A percentile compares a stretch with the other conserved stretches of the same genome.
These are phyloP conservation scores for Sarocladium strictum DNA, from an alignment of 2,329 filamentous ascomycete genomes.

Conservation along the genomic window DNA sequence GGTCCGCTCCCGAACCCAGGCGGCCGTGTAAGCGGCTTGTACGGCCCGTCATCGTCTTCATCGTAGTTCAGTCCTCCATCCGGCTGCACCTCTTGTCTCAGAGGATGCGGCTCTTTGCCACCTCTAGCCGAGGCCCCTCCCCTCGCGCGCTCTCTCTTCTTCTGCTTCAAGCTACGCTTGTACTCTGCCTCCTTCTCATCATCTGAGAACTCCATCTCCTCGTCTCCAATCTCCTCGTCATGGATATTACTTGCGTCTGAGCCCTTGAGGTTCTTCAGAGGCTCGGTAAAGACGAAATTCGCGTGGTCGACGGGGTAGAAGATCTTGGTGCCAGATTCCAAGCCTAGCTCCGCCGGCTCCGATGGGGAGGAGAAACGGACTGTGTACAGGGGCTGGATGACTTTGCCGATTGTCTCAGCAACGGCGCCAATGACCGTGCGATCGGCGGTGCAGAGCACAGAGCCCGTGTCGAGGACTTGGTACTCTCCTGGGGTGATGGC, in stretches of 20 bases:
- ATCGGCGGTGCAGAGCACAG: slow-evolving; percentile 73
- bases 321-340: slow-evolving; percentile 64
- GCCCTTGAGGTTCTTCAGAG: slow-evolving; percentile 72
- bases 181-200: slow-evolving; percentile 89
- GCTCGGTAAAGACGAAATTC: slow-evolving; percentile 79
- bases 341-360: slow-evolving; percentile 60
- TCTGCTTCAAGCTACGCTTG: slow-evolving; percentile 63
- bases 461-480: slow-evolving; percentile 77
- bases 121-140: slow-evolving; percentile 33
- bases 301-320: slow-evolving; percentile 78
- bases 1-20: slow-evolving; percentile 52
- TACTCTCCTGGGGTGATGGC: slow-evolving; percentile 75
- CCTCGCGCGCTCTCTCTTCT: slow-evolving; percentile 47
- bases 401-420: slow-evolving; percentile 79
- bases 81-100: slow-evolving; percentile 30
- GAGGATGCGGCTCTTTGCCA: slow-evolving; percentile 29
- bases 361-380: slow-evolving; percentile 66
- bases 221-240: slow-evolving; percentile 81
- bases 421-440: slow-evolving; percentile 74
- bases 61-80: slow-evolving; percentile 58
- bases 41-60: slow-evolving; percentile 62
- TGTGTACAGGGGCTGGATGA: slow-evolving; percentile 80
- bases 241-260: slow-evolving; percentile 93
- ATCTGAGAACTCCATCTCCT: slow-evolving; percentile 93
- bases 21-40: slow-evolving; percentile 65